Evolutionary conservation across 768 basidiomycete species (phyloP), one percentile per base, ranked within the genome.

Genomic region (Termitomyces sp.): DNA sequence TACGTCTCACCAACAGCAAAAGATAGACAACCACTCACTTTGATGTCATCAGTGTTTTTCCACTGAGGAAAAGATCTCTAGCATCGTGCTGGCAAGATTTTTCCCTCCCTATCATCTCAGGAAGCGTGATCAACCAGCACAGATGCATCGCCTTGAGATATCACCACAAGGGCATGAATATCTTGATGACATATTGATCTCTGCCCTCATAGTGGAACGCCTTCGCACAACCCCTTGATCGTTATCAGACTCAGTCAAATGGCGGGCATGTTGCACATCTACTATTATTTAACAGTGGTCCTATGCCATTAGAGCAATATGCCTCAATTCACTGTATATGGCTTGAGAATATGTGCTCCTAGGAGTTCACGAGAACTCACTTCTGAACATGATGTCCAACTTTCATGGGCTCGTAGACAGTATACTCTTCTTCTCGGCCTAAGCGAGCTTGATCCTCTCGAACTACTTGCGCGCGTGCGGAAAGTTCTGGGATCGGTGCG

Each of bases 371-470:
- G 45, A 10, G 16, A 32, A 60, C 84, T 65, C 62, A 91, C 89
- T 84, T 86, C 64, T 86, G 85, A 22, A 98, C 93, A 61, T 94
- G 91, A 65, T 91, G 83, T 5, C 94, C 94, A 40, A 94, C 94
- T 66, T 91, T 88, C 85, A 95, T 89, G 9, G 79, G 79, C 57
- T 80, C 78, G 65, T 89, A 93, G 7, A 67, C 51, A 3, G 64
- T 59, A 54, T 73, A 74, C 25, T 79, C 76, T n/a, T 68, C 74
- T 29, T 72, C 73, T 46, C 75, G 66, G 3, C 76, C 76, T 1
- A 68, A 61, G 29, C 74, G 70, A 22, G 73, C 44, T n/a, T 71
- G 58, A 23, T 76, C 70, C 10, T 76, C 70, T 45, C 76, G 71
- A 35, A 84, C 59, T 7, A 65, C 67, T 13, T 73, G 71, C 2